Conservation (phyloP, 441 rosid genomes). For the Adansonia grandidieri region DNA sequence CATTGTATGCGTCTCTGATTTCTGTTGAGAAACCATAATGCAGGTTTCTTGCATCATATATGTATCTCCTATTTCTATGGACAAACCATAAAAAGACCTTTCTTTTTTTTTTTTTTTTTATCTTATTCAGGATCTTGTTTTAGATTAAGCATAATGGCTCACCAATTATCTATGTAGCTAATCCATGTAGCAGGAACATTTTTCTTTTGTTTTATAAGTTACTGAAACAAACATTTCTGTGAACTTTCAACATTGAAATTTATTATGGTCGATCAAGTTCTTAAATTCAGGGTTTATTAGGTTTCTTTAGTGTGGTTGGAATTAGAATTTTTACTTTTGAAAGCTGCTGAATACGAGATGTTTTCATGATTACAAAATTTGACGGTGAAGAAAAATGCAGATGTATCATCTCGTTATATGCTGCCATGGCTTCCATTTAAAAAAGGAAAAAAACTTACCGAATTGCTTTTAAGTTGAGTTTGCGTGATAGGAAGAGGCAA, state of each 20-base stretch:
- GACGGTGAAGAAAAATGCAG: too few relatives aligned
- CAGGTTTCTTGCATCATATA: too few relatives aligned
- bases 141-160: neutral
- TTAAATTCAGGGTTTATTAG: too few relatives aligned
- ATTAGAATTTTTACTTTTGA: neutral
- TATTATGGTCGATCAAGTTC: neutral
- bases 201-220: too few relatives aligned
- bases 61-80: too few relatives aligned
- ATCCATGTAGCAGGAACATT: neutral
- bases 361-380: neutral
- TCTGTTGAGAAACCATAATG: too few relatives aligned
- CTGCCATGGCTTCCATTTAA: too few relatives aligned
- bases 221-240: too few relatives aligned
- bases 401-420: too few relatives aligned
- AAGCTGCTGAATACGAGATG: neutral
- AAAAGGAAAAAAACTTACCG: too few relatives aligned
- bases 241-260: neutral
- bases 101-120: neutral
- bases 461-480: too few relatives aligned
- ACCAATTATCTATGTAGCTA: neutral
- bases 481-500: slow-evolving; percentile 4
- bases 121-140: neutral
- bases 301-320: neutral
- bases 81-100: neutral
- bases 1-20: too few relatives aligned